Base-by-base conservation (phyloP, 495 filamentous ascomycete genomes). In the Pyrenula massariospora region DNA sequence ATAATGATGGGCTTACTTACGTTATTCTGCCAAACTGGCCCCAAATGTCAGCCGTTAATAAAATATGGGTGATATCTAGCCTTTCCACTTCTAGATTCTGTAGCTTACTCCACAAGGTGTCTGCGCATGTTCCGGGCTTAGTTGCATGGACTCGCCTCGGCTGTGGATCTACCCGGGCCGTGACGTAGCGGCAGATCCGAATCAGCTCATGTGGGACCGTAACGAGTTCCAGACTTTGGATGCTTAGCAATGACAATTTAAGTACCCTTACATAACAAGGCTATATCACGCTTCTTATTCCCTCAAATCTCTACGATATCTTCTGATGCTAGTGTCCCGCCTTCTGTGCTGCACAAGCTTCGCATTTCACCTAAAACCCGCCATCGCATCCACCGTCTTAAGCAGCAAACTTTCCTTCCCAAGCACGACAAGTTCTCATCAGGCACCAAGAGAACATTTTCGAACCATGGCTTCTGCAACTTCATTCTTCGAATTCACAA, bases 401-500 rank as follows among this genome's bases (percentile, higher is more conserved):
- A 15, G 31, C 8, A 42, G 31, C 31, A 42, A 42, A 42, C 31
- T 15, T 42, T 15, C 31, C 15, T 42, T 42, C 5, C 5, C 8
- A 8, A 42, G 31, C 31, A 42, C 31, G 5, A 42, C 31, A 42
- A 15, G 15, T 42, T 42, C 15, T 15, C 31, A 5, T 42, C 31
- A 5, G 15, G 15, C 8, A 42, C 31, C 31, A 15, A 42, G 31
- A 15, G 8, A 42, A 5, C 31, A 42, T 15, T 42, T 42, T 15
- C 57, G 65, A 64, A 84, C 69, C 62, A 98, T 96, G 92, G 73
- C 92, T 48, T 89, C 90, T 54, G 91, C 91, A 58, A 93, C 90
- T 12, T 81, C 72, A 56, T 89, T 98, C 72, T 96, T 87, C 74
- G 89, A 95, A 62, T 95, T 97, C 73, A 89, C 86, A 74, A 84